These are phyloP conservation scores for Viola odorata DNA, from an alignment of 345 rosid genomes.

Conservation along the genomic window DNA sequence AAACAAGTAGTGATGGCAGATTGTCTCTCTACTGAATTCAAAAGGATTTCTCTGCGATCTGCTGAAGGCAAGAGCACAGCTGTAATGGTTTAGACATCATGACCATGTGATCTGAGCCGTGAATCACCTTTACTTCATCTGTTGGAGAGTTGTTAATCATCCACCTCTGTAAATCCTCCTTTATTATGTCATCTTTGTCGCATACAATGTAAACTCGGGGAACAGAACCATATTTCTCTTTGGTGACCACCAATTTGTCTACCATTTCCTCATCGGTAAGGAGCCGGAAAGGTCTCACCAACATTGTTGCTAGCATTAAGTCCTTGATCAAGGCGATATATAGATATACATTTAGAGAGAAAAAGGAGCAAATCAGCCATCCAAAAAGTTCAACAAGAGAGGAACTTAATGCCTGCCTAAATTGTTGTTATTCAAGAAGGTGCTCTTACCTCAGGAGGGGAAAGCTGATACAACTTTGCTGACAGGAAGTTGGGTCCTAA, in stretches of 20 bases:
- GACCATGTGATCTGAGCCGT: slow-evolving; percentile 24
- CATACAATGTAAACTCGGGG: slow-evolving; percentile 16
- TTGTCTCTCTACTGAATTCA: background rate
- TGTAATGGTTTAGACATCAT: slow-evolving; percentile 29
- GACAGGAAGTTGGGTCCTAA: slow-evolving; percentile 21
- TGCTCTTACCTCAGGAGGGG: slow-evolving; percentile 32
- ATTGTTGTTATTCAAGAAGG: background rate
- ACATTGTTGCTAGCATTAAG: slow-evolving; percentile 11
- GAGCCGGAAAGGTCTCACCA: slow-evolving; percentile 5
- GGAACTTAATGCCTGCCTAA: too few relatives aligned
- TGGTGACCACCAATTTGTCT: background rate
- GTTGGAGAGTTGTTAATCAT: slow-evolving; percentile 16
- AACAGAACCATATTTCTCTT: slow-evolving; percentile 21
- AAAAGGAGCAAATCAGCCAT: background rate
- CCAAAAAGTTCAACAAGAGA: background rate
- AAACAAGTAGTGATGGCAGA: too few relatives aligned
- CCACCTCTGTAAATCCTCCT: slow-evolving; percentile 14
- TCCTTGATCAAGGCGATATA: slow-evolving; percentile 8
- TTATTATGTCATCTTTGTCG: slow-evolving; percentile 6
- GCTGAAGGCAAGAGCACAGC: slow-evolving; percentile 4
- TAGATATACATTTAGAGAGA: background rate
- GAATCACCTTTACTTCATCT: slow-evolving; percentile 10
- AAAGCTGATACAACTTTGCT: slow-evolving; percentile 31
- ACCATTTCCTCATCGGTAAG: background rate
- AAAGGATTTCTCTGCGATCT: slow-evolving; percentile 13